Base-by-base conservation (phyloP, 2,329 filamentous ascomycete species). In the Colletotrichum tanaceti region DNA sequence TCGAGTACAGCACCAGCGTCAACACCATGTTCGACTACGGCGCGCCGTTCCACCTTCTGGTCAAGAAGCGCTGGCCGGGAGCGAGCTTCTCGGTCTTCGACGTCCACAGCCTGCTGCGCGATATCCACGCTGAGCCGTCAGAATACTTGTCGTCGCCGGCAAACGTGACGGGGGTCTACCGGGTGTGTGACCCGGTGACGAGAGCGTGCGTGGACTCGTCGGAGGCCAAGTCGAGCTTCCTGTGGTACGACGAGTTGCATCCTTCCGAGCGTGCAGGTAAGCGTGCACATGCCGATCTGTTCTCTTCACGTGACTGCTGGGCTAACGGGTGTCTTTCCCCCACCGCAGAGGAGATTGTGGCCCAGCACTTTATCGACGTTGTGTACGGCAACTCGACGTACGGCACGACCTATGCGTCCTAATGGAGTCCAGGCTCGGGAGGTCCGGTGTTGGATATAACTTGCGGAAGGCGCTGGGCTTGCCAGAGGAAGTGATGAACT, bases 211-310 rank as follows among this genome's bases (percentile, higher is more conserved):
- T 74, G 5, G 67, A 79, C 65, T 79, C 80, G 44, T 71, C 77
- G 16, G 65, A 82, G 4, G 80, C 82, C 41, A 77, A 82, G 41
- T 86, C 91, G 72, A 89, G 86, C 53, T 94, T 87, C 75, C 72
- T 93, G 76, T 94, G 91, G 90, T 85, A 84, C 73, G 91, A 95
- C 78, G 86, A 89, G 75, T 77, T 94, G 75, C 92, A 95, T 80
- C 91, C 91, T 0, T 89, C 88, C 38, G 84, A 89, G 78, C 86
- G 87, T 78, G 85, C 89, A 9, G 85, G 88, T 77, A 80, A 85
- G 73, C 32, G 32, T 80, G 84, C n/a, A n/a, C 13, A 44, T 49
- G 13, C 18, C 28, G 14, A 18, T 5, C 6, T 5, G 16, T 28
- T 24, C 32, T 47, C 2, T 18, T 39, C 39, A 9, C 22, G 43